These are phyloP conservation scores for Myriosclerotinia scirpicola DNA, from an alignment of 2,329 filamentous ascomycete genomes.

Conservation along the genomic window DNA sequence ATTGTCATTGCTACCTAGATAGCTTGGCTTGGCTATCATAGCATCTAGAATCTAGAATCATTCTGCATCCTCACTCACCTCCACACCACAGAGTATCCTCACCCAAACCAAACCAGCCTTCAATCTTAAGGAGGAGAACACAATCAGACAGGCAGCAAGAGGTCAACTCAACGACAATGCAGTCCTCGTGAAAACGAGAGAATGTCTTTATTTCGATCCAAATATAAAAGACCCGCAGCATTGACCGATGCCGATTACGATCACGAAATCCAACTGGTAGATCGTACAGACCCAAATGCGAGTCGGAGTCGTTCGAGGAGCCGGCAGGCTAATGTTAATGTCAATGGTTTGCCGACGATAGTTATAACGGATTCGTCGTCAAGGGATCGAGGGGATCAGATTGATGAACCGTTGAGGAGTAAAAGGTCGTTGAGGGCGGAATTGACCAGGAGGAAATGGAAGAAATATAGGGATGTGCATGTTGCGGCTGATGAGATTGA, in stretches of 20 bases:
- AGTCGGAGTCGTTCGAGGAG: conserved; percentile 28
- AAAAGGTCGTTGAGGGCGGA: conserved; percentile 33
- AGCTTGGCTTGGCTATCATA: not conserved
- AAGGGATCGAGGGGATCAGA: conserved; percentile 31
- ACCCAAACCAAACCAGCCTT: not conserved
- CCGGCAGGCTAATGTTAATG: conserved; percentile 18
- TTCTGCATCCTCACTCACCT: not conserved
- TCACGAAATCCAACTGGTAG: conserved; percentile 69
- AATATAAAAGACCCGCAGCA: conserved; percentile 45
- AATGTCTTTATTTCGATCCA: conserved; percentile 22
- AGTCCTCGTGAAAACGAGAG: conserved; percentile 17
- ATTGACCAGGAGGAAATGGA: conserved; percentile 36
- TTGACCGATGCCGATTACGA: conserved; percentile 64
- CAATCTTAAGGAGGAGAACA: not conserved
- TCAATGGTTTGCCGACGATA: conserved; percentile 4
- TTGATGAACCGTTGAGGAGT: conserved; percentile 34
- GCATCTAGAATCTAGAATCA: not conserved
- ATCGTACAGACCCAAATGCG: conserved; percentile 42
- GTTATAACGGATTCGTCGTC: conserved; percentile 33
- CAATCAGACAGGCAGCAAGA: not conserved
- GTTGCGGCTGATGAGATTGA: conserved; percentile 29
- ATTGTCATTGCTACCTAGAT: not conserved
- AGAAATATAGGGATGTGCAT: conserved; percentile 43
- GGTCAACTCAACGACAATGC: conserved; percentile 15
- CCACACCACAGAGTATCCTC: not conserved